A percentile compares a stretch with the other conserved stretches of the same genome.
phyloP scores from a whole-genome alignment of 257 asterid genomes.

The Ilex asprella region DNA sequence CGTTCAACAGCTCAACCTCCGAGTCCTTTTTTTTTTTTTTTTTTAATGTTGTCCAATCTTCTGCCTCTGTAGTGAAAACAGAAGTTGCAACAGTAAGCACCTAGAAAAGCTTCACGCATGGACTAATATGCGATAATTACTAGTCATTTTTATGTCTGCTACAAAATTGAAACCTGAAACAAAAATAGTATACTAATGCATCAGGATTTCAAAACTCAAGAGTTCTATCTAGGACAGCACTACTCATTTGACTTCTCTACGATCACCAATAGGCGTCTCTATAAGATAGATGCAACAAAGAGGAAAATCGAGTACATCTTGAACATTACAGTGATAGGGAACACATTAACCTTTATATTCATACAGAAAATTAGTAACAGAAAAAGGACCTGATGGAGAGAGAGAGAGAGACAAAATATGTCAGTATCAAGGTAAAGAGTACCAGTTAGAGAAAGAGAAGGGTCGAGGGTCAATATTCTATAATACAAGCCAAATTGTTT shows the following conservation, averaged over 20 bases:
- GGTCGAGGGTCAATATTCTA: too few species aligned
- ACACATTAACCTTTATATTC: constrained; percentile 61
- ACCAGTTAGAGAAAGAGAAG: too few species aligned
- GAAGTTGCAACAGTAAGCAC: background rate
- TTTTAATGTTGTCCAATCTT: constrained; percentile 56
- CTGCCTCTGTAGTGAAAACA: constrained; percentile 44
- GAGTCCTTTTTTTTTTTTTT: constrained; percentile 44
- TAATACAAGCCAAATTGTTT: too few species aligned
- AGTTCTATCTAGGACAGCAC: background rate
- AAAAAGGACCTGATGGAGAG: too few species aligned
- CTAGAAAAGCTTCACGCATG: background rate
- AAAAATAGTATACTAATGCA: background rate
- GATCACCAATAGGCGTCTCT: constrained; percentile 67
- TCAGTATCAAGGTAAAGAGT: too few species aligned
- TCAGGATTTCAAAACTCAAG: background rate
- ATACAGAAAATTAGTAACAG: constrained; percentile 2
- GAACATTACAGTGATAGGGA: constrained; percentile 94
- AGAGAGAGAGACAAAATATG: too few species aligned
- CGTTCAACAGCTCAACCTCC: constrained; percentile 55
- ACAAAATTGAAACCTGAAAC: background rate
- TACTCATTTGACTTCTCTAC: constrained; percentile 68
- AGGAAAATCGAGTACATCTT: constrained; percentile 98
- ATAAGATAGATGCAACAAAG: constrained; percentile 78
- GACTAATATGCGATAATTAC: background rate
- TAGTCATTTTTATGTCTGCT: background rate